Conservation (phyloP, 2,329 filamentous ascomycete species). For the Colletotrichum godetiae region DNA sequence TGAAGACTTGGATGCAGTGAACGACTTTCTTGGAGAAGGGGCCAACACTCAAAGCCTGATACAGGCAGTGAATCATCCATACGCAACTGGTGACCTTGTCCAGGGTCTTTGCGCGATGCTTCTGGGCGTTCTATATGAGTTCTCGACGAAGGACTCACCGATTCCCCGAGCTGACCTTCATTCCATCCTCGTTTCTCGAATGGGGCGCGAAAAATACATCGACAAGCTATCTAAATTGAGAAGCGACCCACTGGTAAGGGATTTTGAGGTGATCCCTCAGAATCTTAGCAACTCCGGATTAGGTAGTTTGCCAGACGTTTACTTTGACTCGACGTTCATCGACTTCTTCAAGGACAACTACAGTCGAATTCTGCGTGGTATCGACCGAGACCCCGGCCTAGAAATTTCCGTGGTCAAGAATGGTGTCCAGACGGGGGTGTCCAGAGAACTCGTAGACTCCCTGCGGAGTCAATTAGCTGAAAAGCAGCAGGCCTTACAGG, state of each 20-base stretch:
- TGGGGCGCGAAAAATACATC: conserved; percentile 89
- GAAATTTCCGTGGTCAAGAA: conserved; percentile 86
- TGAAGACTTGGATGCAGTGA: conserved; percentile 89
- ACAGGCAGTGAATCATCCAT: conserved; percentile 74
- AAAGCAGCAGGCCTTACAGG: conserved; percentile 66
- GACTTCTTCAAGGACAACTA: conserved; percentile 98
- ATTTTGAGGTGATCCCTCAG: conserved; percentile 89
- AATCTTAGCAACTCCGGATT: conserved; percentile 62
- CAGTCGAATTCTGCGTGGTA: conserved; percentile 82
- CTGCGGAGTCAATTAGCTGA: conserved; percentile 82
- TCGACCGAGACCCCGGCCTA: conserved; percentile 90
- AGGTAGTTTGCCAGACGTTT: conserved; percentile 78
- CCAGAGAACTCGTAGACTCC: conserved; percentile 91
- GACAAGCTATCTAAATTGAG: conserved; percentile 83
- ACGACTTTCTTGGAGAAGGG: conserved; percentile 92
- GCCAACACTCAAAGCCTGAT: conserved; percentile 91
- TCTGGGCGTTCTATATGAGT: conserved; percentile 92
- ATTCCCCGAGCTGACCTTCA: conserved; percentile 85
- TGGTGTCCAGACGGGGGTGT: conserved; percentile 88
- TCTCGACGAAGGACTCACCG: conserved; percentile 96
- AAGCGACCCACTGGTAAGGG: conserved; percentile 81
- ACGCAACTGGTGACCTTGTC: conserved; percentile 71
- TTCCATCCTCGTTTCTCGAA: conserved; percentile 77
- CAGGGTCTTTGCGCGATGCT: conserved; percentile 87
- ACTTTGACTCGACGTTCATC: conserved; percentile 87